phyloP scores from a whole-genome alignment of 495 filamentous ascomycete species.

The Aspergillus nidulans region DNA sequence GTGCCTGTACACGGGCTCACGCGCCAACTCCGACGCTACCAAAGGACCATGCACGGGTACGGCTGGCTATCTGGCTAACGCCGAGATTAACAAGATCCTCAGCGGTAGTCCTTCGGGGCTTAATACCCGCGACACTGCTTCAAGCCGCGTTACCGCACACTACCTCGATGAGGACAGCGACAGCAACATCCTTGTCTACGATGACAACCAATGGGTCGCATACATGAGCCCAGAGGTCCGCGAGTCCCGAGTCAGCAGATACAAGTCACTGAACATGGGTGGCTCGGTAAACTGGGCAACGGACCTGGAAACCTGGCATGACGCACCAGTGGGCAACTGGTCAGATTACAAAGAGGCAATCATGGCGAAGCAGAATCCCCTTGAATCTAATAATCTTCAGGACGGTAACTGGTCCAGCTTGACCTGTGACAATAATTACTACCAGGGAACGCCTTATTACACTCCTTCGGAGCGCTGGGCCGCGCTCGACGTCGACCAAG shows the following conservation, averaged over 20 bases:
- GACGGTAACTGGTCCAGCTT: slow-evolving; percentile 24
- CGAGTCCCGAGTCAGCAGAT: not conserved
- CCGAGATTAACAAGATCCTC: not conserved
- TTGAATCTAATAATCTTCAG: not conserved
- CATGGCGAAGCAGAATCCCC: not conserved
- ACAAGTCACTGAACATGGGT: slow-evolving; percentile 14
- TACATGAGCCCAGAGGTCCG: not conserved
- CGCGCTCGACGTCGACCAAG: slow-evolving; percentile 16
- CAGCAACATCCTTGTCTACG: slow-evolving; percentile 36
- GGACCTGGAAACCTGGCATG: slow-evolving; percentile 24
- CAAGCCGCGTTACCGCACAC: not conserved
- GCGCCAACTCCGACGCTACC: not conserved
- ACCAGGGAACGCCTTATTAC: not conserved
- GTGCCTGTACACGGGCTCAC: not conserved
- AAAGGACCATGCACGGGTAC: slow-evolving; percentile 1
- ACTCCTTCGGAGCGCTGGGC: slow-evolving; percentile 16
- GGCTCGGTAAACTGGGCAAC: slow-evolving; percentile 39
- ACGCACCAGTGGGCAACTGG: not conserved
- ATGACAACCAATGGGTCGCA: slow-evolving; percentile 23
- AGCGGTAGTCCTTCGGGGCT: not conserved
- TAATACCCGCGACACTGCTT: not conserved
- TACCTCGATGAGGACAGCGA: slow-evolving; percentile 16
- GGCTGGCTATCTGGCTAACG: slow-evolving; percentile 5
- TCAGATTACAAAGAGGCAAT: not conserved
- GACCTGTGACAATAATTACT: slow-evolving; percentile 9